These are phyloP conservation scores for Dacryopinax spathularia DNA, from an alignment of 768 basidiomycete species.

Conservation along the genomic window DNA sequence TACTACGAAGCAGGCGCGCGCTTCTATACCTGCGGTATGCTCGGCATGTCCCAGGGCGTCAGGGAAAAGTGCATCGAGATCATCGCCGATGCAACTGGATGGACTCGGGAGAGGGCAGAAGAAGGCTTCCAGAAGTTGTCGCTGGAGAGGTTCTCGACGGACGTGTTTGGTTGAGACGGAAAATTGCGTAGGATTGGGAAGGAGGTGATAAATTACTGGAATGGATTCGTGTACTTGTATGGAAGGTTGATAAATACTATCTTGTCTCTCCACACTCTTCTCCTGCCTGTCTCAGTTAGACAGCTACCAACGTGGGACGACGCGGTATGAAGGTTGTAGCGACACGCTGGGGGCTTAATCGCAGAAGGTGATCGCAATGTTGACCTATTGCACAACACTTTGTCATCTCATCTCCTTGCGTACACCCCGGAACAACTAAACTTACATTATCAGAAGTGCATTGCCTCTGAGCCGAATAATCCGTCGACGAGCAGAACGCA, in stretches of 20 bases:
- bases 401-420: neutral
- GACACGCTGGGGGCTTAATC: no score
- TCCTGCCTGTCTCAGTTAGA: no score
- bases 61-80: slow-evolving; percentile 27
- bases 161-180: slow-evolving; percentile 30
- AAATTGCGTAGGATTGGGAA: neutral
- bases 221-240: neutral
- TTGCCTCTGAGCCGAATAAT: neutral
- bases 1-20: slow-evolving; percentile 26
- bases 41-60: slow-evolving; percentile 29
- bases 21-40: slow-evolving; percentile 35
- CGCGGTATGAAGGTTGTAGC: no score
- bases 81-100: slow-evolving; percentile 17
- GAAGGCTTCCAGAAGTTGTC: slow-evolving; percentile 24
- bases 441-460: neutral
- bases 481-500: neutral
- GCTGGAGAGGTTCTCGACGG: slow-evolving; percentile 32
- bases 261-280: no score
- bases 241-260: neutral
- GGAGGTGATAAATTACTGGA: neutral
- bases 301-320: no score
- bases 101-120: slow-evolving; percentile 21
- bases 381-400: neutral
- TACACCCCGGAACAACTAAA: neutral
- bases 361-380: neutral